Evolutionary conservation across 1,139 yeast species (phyloP).

Genomic region (Yamadazyma buinensis): DNA sequence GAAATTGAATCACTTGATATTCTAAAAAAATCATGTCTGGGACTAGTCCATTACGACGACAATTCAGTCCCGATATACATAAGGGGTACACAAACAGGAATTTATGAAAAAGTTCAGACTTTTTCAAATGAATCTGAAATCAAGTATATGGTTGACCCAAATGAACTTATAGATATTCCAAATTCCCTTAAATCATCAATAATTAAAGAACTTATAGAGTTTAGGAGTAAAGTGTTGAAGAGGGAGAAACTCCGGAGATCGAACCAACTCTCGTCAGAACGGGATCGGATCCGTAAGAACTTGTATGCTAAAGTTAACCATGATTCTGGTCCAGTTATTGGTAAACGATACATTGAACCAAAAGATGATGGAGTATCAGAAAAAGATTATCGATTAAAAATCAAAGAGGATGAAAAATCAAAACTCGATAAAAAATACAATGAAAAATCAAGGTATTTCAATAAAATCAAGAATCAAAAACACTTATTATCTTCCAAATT

Average conservation of each 20-base stretch:
- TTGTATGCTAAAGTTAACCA: slow-evolving; percentile 46
- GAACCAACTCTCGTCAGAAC: slow-evolving; percentile 49
- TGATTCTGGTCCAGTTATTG: neutral
- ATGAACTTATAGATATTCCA: slow-evolving; percentile 64
- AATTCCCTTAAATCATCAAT: slow-evolving; percentile 53
- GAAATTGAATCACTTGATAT: neutral
- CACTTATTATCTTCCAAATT: slow-evolving; percentile 17
- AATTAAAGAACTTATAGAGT: slow-evolving; percentile 55
- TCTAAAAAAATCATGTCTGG: slow-evolving; percentile 1
- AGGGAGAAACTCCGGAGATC: slow-evolving; percentile 56
- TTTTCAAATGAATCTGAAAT: slow-evolving; percentile 20
- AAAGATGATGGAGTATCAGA: slow-evolving; percentile 28
- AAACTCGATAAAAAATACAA: slow-evolving; percentile 15
- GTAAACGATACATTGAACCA: slow-evolving; percentile 20
- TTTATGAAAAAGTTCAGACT: neutral
- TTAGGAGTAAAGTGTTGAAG: slow-evolving; percentile 57
- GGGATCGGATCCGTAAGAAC: slow-evolving; percentile 47
- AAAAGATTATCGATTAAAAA: slow-evolving; percentile 27
- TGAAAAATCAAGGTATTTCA: slow-evolving; percentile 14
- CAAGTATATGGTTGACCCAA: slow-evolving; percentile 54
- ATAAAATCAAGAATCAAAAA: slow-evolving; percentile 19
- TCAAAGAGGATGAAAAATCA: slow-evolving; percentile 14
- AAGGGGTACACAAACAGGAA: neutral
- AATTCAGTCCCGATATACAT: neutral
- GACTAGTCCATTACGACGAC: slow-evolving; percentile 3